Evolutionary conservation across 306 rosid species (phyloP), one percentile per base, ranked within the genome.

Genomic region (Quercus gilva): DNA sequence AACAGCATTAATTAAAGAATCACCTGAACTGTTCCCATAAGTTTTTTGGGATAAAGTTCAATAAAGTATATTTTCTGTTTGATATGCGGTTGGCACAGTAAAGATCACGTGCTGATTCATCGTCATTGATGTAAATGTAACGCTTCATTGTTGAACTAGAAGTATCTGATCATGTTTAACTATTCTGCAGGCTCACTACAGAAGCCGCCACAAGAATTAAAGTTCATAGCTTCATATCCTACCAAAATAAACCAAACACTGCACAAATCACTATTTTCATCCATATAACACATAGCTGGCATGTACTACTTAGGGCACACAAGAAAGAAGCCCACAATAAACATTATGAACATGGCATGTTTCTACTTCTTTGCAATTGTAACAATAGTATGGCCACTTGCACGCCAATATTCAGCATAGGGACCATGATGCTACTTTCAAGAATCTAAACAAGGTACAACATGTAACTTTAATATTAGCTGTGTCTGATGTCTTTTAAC

Each of bases 1-100:
- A 76, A 68, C 37, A 82, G 49, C 33, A 70, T 80, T 58, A 70
- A 74, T 55, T 63, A 76, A 84, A 76, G 43, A 72, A 55, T 84
- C 82, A 95, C 99, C 99, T 90, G 94, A 95, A 95, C 80, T 95
- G 99, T 81, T 95, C 99, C 96, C 93, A 88, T 88, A 95, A 81
- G 84, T 95, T 95, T 87, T 95, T 95, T 0, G 99, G 99, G 77
- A 95, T 92, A 82, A 95, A 95, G 86, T 93, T 95, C 76, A 91
- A 76, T 49, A 93, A 13, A 77, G 97, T 95, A 79, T 95, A 95
- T 84, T 95, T 95, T 58, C 93, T 84, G 82, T 95, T 95, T 1
- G 99, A 95, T 77, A 95, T 90, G 41, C 97, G 89, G 82, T 95
- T 95, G 81, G 86, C 98, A 37, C 96, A 88, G 86, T 89, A 90